phyloP scores from a whole-genome alignment of 2,329 filamentous ascomycete species.

The Hirsutella thompsonii region DNA sequence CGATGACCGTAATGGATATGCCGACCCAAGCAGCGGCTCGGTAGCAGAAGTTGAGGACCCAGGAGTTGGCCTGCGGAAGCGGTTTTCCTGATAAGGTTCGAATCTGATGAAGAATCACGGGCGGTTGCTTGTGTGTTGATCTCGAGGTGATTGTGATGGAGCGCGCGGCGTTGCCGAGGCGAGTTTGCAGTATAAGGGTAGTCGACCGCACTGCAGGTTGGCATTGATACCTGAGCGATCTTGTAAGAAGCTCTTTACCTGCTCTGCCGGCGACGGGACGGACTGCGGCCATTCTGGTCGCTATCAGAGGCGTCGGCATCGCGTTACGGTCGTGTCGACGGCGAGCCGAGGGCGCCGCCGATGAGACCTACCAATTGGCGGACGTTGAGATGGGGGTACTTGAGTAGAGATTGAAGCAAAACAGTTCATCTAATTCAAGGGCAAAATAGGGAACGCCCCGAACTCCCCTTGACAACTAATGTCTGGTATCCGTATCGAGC shows the following conservation, averaged over 20 bases:
- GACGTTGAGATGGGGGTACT: no score
- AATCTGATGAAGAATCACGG: neutral
- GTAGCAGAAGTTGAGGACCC: constrained; percentile 47
- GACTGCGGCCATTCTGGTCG: neutral
- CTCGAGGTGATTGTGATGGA: neutral
- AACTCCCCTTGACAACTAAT: no score
- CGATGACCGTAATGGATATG: constrained; percentile 59
- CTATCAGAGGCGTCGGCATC: neutral
- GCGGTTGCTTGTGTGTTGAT: neutral
- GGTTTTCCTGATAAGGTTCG: constrained; percentile 34
- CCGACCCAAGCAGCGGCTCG: constrained; percentile 51
- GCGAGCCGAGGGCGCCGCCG: neutral
- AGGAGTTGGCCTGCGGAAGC: constrained; percentile 33
- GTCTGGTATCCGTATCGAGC: no score
- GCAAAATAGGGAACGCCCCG: no score
- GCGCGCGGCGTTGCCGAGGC: neutral
- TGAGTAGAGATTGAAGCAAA: no score
- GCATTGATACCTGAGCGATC: neutral
- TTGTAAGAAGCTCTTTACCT: neutral
- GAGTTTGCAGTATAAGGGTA: neutral
- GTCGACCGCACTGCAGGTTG: neutral
- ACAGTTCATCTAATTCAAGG: no score
- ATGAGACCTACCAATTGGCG: neutral
- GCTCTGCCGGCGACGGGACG: neutral
- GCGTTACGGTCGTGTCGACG: neutral